Base-by-base conservation (phyloP, 306 rosid species). In the Rubus idaeus region DNA sequence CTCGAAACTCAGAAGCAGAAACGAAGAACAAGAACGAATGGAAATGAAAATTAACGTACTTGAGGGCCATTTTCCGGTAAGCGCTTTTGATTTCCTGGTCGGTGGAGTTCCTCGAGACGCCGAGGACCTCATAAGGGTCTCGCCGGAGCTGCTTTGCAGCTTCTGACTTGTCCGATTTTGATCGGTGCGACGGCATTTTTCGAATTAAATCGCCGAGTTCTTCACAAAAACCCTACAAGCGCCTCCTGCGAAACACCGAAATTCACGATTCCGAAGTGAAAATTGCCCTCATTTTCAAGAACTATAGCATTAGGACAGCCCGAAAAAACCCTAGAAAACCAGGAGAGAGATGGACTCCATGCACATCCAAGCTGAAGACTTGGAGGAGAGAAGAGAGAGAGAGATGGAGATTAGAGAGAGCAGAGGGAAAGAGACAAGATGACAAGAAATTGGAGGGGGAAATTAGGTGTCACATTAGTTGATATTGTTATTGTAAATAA, bases 31-130 rank as follows among this genome's bases (percentile, higher is more conserved):
- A 11, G n/a, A 63, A 64, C 13, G 17, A 47, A 70, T 0, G 8
- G 4, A 7, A 9, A 2, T 6, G 20, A 50, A 23, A 62, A 40
- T 2, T 5, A 10, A 78, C 96, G 58, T 91, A 96, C 99, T 88
- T 96, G 79, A 96, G 99, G 3, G 99, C 99, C 98, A 93, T 85
- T 87, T 85, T 91, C 18, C 99, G 85, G 80, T 96, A 92, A 46
- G 98, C 98, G 69, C 91, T 81, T 76, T 93, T 96, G 86, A 96
- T 96, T 86, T 93, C 99, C 84, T 92, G 99, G 87, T 93, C 99
- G 35, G 90, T 85, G 61, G 96, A 91, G 91, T 70, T 91, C 78
- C 89, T 85, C 3, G 89, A 87, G 84, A 96, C 93, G 56, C 96
- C 96, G 46, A 96, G 98, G n/a, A 96, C 98, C 85, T 93, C 99